phyloP scores from a whole-genome alignment of 768 basidiomycete genomes.

The Obba rivulosa region DNA sequence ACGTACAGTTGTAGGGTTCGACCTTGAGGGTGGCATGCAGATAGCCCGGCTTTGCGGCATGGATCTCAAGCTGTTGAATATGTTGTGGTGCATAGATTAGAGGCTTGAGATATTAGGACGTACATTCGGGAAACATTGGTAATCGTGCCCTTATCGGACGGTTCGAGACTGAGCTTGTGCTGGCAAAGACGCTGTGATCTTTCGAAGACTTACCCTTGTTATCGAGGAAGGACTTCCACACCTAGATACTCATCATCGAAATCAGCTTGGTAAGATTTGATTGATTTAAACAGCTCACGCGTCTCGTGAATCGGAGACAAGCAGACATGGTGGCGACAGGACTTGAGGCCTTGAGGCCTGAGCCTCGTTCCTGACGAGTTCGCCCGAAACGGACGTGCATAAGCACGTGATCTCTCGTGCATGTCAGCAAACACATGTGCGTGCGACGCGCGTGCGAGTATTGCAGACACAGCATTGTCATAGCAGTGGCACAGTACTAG shows the following conservation, averaged over 20 bases:
- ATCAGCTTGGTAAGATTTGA: background rate
- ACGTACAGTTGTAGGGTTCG: conserved; percentile 68
- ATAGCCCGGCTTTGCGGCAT: conserved; percentile 63
- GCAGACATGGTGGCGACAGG: conserved; percentile 43
- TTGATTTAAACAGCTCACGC: conserved; percentile 31
- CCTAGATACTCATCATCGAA: conserved; percentile 35
- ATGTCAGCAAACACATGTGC: no score
- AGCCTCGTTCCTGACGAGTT: background rate
- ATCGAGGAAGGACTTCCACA: conserved; percentile 77
- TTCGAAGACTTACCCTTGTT: conserved; percentile 48
- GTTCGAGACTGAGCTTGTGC: conserved; percentile 9
- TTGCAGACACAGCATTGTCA: background rate
- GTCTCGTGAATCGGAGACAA: conserved; percentile 64
- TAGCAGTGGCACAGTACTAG: background rate
- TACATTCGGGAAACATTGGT: conserved; percentile 76
- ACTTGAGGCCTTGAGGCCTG: no score
- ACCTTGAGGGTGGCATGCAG: conserved; percentile 68
- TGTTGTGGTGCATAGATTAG: background rate
- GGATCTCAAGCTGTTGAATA: conserved; percentile 52
- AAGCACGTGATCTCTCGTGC: no score
- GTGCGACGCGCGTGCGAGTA: no score
- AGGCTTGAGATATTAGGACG: conserved; percentile 10
- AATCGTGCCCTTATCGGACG: conserved; percentile 60
- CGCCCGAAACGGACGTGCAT: background rate
- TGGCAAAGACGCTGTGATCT: background rate